Conservation (phyloP, 768 basidiomycete genomes). For the Boletus tomentosulus region DNA sequence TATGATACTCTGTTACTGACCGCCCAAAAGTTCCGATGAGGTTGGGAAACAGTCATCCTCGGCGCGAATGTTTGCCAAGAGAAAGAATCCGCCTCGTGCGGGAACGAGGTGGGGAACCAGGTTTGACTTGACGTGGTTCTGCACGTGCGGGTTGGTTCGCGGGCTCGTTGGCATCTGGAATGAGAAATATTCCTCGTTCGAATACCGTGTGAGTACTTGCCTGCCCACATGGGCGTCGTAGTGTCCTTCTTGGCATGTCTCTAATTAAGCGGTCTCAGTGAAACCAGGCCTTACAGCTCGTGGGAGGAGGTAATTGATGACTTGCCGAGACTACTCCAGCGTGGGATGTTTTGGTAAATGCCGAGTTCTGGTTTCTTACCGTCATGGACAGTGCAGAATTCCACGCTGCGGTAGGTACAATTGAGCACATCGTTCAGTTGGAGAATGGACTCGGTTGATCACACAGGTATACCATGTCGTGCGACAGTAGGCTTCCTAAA, state of each 20-base stretch:
- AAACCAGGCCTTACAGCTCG: no score
- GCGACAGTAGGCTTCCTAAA: constrained; percentile 35
- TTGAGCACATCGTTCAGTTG: background rate
- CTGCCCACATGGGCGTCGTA: no score
- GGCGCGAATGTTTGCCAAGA: background rate
- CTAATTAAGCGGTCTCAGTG: no score
- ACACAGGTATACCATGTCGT: constrained; percentile 68
- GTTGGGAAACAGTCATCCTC: background rate
- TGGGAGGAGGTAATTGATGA: no score
- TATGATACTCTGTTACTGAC: background rate
- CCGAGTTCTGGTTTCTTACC: background rate
- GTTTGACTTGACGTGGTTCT: background rate
- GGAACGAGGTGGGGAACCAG: background rate
- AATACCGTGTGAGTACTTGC: no score
- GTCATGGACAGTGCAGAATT: constrained; percentile 59
- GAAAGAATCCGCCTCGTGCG: background rate
- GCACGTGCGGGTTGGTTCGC: no score
- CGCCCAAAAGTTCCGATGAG: background rate
- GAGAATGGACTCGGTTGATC: background rate
- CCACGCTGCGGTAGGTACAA: constrained; percentile 48
- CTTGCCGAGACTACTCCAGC: background rate
- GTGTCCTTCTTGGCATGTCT: no score
- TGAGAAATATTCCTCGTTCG: no score
- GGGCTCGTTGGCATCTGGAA: no score
- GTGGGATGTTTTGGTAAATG: background rate